Base-by-base conservation (phyloP, 2,329 filamentous ascomycete genomes). In the Fulvia fulva region DNA sequence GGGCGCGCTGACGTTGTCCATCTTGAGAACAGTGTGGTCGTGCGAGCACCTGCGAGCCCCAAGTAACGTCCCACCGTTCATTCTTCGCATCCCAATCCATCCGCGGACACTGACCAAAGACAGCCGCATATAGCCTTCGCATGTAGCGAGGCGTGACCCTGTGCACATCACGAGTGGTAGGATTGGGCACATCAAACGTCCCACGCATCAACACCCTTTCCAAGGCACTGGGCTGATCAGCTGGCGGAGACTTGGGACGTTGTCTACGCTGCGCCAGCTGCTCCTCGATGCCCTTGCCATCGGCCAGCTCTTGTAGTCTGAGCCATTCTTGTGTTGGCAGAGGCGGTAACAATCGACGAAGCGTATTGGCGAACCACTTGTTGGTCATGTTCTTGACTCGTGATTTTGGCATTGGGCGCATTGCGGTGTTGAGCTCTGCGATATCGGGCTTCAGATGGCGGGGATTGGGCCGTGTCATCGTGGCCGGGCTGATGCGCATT, bases 341-440 rank as follows among this genome's bases (percentile, higher is more conserved):
- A 12, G 80, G 78, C 0, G 79, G 76, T 5, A 78, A 69, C 2
- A 80, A 62, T 19, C 71, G 69, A 4, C 74, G 70, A 60, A 81
- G 70, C 1, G 76, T 66, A 8, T 71, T 64, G 2, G 75, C 75
- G 63, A 78, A 80, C 74, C 76, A 80, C 32, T 72, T 67, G 32
- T 70, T 67, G 6, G 75, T 73, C 57, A 76, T 69, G 56, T 80
- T 81, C 43, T 71, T 71, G 8, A 76, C 73, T 22, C 80, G 70
- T 46, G 66, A 73, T 30, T 73, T 65, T 4, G 79, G 78, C 74
- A 81, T 77, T 1, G 77, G 74, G 5, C 75, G 72, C 51, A 70
- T 67, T 78, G 79, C 81, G 19, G 69, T 66, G 55, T 81, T 81
- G 56, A 70, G 70, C 44, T 72, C 70, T n/a, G 78, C 76, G 21